A percentile compares a stretch with the other conserved stretches of the same genome.
These are phyloP conservation scores for Chrysosporium keratinophilum DNA, from an alignment of 2,329 filamentous ascomycete genomes.

Conservation along the genomic window DNA sequence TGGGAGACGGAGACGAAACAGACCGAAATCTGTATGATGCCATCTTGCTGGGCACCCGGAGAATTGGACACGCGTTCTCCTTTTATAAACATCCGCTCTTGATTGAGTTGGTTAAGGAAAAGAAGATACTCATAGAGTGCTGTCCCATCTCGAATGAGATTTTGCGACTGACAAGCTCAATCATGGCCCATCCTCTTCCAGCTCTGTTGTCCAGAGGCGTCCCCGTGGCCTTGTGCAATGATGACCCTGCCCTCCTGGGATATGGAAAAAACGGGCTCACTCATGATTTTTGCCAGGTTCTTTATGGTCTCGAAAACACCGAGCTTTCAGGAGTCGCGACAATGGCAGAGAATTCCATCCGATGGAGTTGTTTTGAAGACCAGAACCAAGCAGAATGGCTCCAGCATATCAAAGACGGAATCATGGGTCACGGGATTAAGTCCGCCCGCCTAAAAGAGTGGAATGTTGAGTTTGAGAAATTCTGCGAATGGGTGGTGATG, in stretches of 20 bases:
- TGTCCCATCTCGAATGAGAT: conserved; percentile 90
- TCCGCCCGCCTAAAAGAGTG: conserved; percentile 66
- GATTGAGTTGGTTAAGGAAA: conserved; percentile 78
- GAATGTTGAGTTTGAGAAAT: conserved; percentile 74
- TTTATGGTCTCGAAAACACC: conserved; percentile 89
- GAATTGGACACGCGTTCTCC: conserved; percentile 82
- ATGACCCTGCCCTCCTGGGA: conserved; percentile 79
- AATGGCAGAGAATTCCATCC: conserved; percentile 82
- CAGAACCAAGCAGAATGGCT: conserved; percentile 60
- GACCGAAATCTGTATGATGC: conserved; percentile 86
- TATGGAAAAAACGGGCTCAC: conserved; percentile 73
- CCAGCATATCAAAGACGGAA: conserved; percentile 61
- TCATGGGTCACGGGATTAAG: conserved; percentile 59
- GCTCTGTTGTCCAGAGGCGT: conserved; percentile 15
- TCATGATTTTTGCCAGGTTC: conserved; percentile 86
- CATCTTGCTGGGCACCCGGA: conserved; percentile 70
- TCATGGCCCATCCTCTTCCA: conserved; percentile 70
- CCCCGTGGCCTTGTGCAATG: conserved; percentile 68
- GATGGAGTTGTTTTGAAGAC: conserved; percentile 84
- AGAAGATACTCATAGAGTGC: conserved; percentile 75
- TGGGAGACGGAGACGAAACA: conserved; percentile 64
- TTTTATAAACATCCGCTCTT: conserved; percentile 86
- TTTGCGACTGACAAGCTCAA: conserved; percentile 63
- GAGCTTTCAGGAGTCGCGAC: conserved; percentile 76
- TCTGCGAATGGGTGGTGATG: conserved; percentile 77